Evolutionary conservation across 2,329 filamentous ascomycete genomes (phyloP).

Genomic region (Monilinia aucupariae): DNA sequence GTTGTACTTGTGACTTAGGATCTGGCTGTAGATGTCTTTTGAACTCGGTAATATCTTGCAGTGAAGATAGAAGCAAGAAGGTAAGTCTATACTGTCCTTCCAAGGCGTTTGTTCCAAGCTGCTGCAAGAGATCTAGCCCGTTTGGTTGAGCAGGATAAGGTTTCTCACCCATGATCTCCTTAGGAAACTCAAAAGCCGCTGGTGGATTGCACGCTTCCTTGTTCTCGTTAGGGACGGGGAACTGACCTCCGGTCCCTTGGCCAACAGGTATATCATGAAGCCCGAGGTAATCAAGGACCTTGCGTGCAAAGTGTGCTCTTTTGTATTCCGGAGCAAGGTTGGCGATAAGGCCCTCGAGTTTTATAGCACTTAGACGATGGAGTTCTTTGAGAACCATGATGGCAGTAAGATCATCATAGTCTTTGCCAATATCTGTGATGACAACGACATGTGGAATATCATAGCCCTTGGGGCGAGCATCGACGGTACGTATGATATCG

Average conservation of each 20-base stretch:
- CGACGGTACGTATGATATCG: not conserved
- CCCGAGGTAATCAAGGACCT: constrained; percentile 26
- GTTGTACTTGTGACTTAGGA: not conserved
- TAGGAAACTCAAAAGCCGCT: constrained; percentile 25
- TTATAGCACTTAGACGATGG: constrained; percentile 27
- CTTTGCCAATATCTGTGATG: constrained; percentile 33
- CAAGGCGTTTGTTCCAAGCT: constrained; percentile 21
- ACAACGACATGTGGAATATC: constrained; percentile 24
- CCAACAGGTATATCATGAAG: constrained; percentile 25
- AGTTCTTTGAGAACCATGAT: constrained; percentile 31
- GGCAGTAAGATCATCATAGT: constrained; percentile 32
- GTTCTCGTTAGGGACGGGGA: not conserved
- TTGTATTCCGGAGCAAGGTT: constrained; percentile 26
- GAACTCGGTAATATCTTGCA: constrained; percentile 28
- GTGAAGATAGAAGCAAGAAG: constrained; percentile 29
- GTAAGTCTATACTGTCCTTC: constrained; percentile 24
- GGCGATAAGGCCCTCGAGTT: constrained; percentile 29
- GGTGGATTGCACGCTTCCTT: constrained; percentile 12
- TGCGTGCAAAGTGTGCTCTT: constrained; percentile 27
- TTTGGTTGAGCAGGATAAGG: not conserved
- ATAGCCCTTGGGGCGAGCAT: not conserved
- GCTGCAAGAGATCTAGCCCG: constrained; percentile 21
- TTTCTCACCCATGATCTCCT: constrained; percentile 23
- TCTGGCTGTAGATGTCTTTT: not conserved
- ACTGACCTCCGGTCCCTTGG: constrained; percentile 17